Evolutionary conservation across 495 filamentous ascomycete species (phyloP).

Genomic region (Hyaloscypha variabilis): DNA sequence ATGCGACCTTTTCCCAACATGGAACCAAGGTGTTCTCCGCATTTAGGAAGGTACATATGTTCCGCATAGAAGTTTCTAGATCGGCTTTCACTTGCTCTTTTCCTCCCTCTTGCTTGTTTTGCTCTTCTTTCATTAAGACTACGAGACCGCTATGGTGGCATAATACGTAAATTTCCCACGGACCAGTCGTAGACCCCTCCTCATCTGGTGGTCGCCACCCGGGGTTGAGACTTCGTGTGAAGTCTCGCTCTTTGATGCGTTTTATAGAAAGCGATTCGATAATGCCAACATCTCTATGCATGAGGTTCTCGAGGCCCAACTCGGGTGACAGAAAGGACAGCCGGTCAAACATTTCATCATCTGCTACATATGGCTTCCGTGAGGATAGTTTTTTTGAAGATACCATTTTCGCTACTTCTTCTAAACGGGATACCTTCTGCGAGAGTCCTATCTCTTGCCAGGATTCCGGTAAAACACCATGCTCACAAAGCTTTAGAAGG

Average conservation of each 20-base stretch:
- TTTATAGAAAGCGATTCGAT: conserved; percentile 19
- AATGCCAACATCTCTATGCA: neutral
- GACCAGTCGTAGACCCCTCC: conserved; percentile 15
- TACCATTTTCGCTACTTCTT: neutral
- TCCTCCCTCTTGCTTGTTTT: neutral
- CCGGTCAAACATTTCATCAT: conserved; percentile 28
- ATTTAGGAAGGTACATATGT: neutral
- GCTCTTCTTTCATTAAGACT: conserved; percentile 5
- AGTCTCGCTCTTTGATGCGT: conserved; percentile 17
- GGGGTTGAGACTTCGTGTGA: conserved; percentile 9
- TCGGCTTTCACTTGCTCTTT: neutral
- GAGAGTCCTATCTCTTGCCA: neutral
- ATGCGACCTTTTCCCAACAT: neutral
- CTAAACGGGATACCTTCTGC: neutral
- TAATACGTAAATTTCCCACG: conserved; percentile 30
- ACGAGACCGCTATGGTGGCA: conserved; percentile 28
- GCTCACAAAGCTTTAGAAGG: neutral
- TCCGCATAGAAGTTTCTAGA: neutral
- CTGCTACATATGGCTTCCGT: conserved; percentile 16
- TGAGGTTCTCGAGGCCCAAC: conserved; percentile 16
- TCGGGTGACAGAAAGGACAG: conserved; percentile 22
- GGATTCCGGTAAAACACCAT: neutral
- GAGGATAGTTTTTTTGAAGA: conserved; percentile 16
- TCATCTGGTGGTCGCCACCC: neutral
- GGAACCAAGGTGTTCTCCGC: neutral